These are phyloP conservation scores for Phoma sp. DNA, from an alignment of 2,329 filamentous ascomycete genomes.

Conservation along the genomic window DNA sequence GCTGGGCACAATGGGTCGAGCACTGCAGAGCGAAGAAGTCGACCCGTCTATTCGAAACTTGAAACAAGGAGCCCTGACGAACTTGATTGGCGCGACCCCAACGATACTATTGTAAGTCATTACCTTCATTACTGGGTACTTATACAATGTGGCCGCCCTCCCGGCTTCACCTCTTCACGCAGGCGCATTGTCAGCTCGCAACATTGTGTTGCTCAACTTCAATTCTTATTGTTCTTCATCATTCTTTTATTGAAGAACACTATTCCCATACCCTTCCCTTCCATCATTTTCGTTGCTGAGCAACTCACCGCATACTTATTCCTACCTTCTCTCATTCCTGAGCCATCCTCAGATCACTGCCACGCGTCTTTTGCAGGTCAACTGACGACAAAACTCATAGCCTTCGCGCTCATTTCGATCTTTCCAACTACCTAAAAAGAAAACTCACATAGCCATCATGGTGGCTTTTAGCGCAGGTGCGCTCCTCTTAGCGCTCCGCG, in stretches of 20 bases:
- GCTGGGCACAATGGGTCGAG: constrained; percentile 29
- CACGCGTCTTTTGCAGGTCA: constrained; percentile 37
- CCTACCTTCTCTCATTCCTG: constrained; percentile 19
- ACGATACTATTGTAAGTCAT: constrained; percentile 40
- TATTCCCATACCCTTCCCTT: constrained; percentile 23
- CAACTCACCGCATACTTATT: constrained; percentile 22
- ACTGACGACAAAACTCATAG: constrained; percentile 38
- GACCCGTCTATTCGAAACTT: constrained; percentile 40
- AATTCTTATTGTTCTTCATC: constrained; percentile 42
- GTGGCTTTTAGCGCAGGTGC: constrained; percentile 48
- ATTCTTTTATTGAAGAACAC: constrained; percentile 39
- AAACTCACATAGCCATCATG: constrained; percentile 43
- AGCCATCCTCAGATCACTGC: constrained; percentile 15
- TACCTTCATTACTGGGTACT: constrained; percentile 35
- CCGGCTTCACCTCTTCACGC: constrained; percentile 38
- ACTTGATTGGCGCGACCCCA: constrained; percentile 37
- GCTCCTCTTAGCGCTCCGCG: constrained; percentile 48
- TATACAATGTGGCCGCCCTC: constrained; percentile 39
- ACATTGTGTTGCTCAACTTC: constrained; percentile 35
- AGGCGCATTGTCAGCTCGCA: constrained; percentile 39
- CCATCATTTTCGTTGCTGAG: constrained; percentile 27
- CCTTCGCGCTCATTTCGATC: constrained; percentile 26
- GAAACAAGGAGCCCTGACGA: constrained; percentile 46
- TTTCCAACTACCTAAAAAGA: constrained; percentile 23
- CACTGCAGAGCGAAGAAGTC: constrained; percentile 38